Base-by-base conservation (phyloP, 2,329 filamentous ascomycete genomes). In the Fusarium hainanense region DNA sequence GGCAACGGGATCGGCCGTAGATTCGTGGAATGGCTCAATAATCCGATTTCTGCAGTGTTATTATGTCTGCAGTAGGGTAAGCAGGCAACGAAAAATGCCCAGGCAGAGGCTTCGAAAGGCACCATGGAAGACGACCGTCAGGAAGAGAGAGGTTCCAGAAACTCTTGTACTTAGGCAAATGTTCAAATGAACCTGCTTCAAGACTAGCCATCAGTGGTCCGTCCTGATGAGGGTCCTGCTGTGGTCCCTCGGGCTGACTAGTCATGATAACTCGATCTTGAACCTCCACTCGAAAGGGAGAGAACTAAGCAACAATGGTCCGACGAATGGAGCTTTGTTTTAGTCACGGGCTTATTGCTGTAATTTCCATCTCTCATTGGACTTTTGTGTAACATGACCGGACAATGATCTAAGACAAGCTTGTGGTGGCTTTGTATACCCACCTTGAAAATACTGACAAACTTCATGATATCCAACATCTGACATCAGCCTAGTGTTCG, bases 401-500 rank as follows among this genome's bases (percentile, higher is more conserved):
- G 28, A 58, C 11, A 34, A 50, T 47, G 50, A 58, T 64, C 44
- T 32, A 64, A 63, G 50, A 49, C 60, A 46, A 34, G 37, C 32
- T 30, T 41, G 12, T 65, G 21, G 61, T 54, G 47, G 54, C 20
- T 48, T 30, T 40, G 20, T 14, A 48, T 37, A 43, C 30, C 54
- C 54, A 66, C 37, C 16, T 27, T 30, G 44, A 64, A 64, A 64
- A 55, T 25, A 64, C 40, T 64, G 59, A 58, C 40, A 66, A 65
- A 66, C 54, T 66, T 66, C 63, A 66, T 66, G 63, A 66, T 66
- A 28, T 44, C 32, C 12, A 23, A 12, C 21, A 20, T n/a, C 58
- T 64, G 61, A 58, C 50, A 59, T 58, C 40, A 46, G 59, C 59
- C 41, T 20, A 46, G 21, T 32, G 18, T 6, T 30, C 12, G 13